Percentiles rank a stretch among this genome's conserved stretches.
Evolutionary conservation across 305 asterid species (phyloP).

Genomic region (Fraxinus ornus): DNA sequence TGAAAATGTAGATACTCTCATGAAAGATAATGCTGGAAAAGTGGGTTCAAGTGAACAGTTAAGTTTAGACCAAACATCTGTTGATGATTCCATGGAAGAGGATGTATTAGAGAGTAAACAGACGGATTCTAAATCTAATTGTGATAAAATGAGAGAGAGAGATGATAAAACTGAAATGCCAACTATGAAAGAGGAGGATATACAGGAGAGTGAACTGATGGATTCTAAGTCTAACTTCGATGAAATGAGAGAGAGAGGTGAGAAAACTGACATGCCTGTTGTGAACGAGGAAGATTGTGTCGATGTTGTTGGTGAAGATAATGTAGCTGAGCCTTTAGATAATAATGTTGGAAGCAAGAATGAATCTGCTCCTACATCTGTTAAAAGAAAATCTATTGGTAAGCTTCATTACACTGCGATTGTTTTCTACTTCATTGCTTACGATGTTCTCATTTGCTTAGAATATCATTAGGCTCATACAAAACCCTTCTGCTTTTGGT

Average conservation of each 20-base stretch:
- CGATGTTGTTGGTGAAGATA: slow-evolving; percentile 29
- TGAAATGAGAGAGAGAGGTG: slow-evolving; percentile 31
- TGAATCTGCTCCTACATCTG: slow-evolving; percentile 11
- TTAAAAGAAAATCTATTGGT: slow-evolving; percentile 41
- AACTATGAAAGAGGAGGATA: slow-evolving; percentile 31
- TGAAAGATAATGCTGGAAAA: slow-evolving; percentile 44
- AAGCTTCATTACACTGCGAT: background rate
- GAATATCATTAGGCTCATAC: background rate
- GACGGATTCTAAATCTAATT: background rate
- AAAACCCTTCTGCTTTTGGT: background rate
- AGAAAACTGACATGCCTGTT: slow-evolving; percentile 35
- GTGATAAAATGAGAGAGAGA: background rate
- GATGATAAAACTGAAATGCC: background rate
- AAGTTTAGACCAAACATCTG: slow-evolving; percentile 66
- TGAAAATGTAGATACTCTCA: slow-evolving; percentile 35
- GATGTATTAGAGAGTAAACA: slow-evolving; percentile 59
- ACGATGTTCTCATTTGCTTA: background rate
- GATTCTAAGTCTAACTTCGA: slow-evolving; percentile 39
- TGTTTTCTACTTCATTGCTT: background rate
- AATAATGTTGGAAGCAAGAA: slow-evolving; percentile 23
- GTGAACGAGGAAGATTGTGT: slow-evolving; percentile 38
- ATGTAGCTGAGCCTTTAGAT: slow-evolving; percentile 13
- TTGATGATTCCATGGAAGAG: slow-evolving; percentile 86
- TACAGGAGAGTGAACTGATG: slow-evolving; percentile 27
- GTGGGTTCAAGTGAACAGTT: slow-evolving; percentile 52